These are phyloP conservation scores for Cyberlindnera nakhonratchasimensis DNA, from an alignment of 805 yeast genomes.

Conservation along the genomic window DNA sequence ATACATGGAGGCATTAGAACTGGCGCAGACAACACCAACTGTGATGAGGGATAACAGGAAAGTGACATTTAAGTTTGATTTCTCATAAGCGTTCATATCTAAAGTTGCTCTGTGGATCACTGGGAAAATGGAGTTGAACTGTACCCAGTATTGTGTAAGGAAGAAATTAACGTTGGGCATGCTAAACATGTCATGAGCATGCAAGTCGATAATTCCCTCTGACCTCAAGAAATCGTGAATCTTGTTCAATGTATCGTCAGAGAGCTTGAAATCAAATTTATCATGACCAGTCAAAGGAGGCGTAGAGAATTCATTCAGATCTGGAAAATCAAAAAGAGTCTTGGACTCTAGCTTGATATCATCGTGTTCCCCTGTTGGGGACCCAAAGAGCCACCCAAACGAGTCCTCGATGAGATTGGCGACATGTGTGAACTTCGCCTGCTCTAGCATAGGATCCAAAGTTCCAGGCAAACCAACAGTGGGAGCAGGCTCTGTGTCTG, in stretches of 20 bases:
- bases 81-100: constrained; percentile 8
- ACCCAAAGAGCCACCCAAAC: constrained; percentile 28
- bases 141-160: constrained; percentile 33
- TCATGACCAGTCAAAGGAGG: not conserved
- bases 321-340: constrained; percentile 2
- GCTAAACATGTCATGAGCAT: constrained; percentile 3
- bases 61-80: constrained; percentile 1
- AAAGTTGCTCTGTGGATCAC: constrained; percentile 38
- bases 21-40: constrained; percentile 24
- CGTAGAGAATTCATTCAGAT: not conserved
- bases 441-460: too few relatives aligned
- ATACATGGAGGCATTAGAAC: not conserved
- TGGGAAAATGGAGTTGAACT: constrained; percentile 37
- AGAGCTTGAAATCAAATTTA: constrained; percentile 1
- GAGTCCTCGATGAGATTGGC: constrained; percentile 24
- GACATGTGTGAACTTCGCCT: constrained; percentile 17
- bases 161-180: constrained; percentile 18
- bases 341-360: not conserved
- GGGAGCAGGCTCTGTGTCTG: constrained; percentile 8
- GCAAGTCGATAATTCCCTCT: not conserved
- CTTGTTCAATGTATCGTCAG: constrained; percentile 5
- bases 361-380: not conserved
- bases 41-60: constrained; percentile 18
- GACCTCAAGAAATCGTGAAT: not conserved
- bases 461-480: too few relatives aligned